phyloP scores from a whole-genome alignment of 2,329 filamentous ascomycete species.

The Clathrospora elynae region DNA sequence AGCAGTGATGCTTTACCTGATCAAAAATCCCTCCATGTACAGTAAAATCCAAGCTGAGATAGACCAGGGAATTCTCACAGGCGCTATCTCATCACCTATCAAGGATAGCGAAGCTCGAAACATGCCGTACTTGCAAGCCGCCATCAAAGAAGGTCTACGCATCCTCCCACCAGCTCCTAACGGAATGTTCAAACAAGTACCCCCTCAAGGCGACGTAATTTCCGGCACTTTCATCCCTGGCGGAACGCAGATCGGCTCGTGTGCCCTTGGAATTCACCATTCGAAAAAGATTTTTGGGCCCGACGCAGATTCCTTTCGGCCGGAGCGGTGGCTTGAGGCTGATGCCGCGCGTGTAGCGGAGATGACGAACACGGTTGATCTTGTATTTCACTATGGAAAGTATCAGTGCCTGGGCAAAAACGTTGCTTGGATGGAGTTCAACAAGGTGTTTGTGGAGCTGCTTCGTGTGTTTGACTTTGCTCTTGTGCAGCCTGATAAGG shows the following conservation, averaged over 20 bases:
- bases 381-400: conserved; percentile 36
- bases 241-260: conserved; percentile 29
- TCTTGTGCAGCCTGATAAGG: background rate
- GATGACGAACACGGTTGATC: conserved; percentile 29
- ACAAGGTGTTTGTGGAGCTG: conserved; percentile 39
- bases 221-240: conserved; percentile 27
- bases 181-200: conserved; percentile 46
- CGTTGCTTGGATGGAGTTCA: conserved; percentile 38
- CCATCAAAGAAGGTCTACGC: conserved; percentile 41
- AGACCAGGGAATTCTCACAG: conserved; percentile 42
- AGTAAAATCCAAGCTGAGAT: conserved; percentile 54
- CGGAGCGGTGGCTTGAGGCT: conserved; percentile 37
- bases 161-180: conserved; percentile 26
- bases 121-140: conserved; percentile 39
- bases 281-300: conserved; percentile 24
- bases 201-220: conserved; percentile 24
- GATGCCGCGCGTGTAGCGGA: conserved; percentile 32
- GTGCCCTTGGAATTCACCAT: conserved; percentile 13
- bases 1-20: conserved; percentile 56
- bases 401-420: conserved; percentile 33
- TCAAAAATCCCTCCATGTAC: conserved; percentile 54
- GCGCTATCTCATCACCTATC: conserved; percentile 50
- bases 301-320: conserved; percentile 26
- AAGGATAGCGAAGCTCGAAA: conserved; percentile 21
- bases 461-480: background rate